Percentiles rank a stretch among this genome's conserved stretches.
phyloP scores from a whole-genome alignment of 768 basidiomycete genomes.

The Calocybe cyanea region DNA sequence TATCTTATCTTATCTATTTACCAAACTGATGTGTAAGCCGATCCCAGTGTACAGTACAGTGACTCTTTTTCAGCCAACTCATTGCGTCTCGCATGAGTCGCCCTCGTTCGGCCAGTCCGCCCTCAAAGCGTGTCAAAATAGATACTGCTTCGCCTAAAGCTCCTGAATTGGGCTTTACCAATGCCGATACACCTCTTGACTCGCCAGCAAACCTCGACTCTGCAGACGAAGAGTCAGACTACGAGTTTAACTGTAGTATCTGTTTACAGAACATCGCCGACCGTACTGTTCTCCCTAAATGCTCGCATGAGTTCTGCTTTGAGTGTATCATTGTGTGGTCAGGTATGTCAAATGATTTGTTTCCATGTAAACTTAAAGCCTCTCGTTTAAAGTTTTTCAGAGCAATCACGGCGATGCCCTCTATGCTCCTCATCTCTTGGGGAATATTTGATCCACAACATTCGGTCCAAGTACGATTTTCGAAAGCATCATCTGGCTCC shows the following conservation, averaged over 20 bases:
- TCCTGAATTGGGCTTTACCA: not conserved
- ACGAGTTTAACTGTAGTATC: conserved; percentile 73
- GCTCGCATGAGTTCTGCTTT: conserved; percentile 93
- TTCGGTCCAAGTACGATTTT: conserved; percentile 77
- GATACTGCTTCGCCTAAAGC: conserved; percentile 21
- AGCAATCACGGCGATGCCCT: conserved; percentile 76
- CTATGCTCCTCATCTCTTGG: conserved; percentile 68
- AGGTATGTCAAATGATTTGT: conserved; percentile 40
- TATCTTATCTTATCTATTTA: not conserved
- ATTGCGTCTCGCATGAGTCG: conserved; percentile 9
- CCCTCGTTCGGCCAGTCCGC: conserved; percentile 21
- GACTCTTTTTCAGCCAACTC: not conserved
- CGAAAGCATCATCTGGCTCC: conserved; percentile 77
- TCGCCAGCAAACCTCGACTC: conserved; percentile 16
- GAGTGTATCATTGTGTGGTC: conserved; percentile 87
- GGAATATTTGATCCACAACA: conserved; percentile 73
- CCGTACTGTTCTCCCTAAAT: conserved; percentile 76
- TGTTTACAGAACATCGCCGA: conserved; percentile 78
- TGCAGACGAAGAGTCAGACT: too few species aligned
- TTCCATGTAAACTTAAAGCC: not conserved
- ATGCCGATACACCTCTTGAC: conserved; percentile 18
- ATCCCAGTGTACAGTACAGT: too few species aligned
- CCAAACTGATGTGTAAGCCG: too few species aligned
- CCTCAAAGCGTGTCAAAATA: conserved; percentile 37
- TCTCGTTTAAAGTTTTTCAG: conserved; percentile 28